These are phyloP conservation scores for Suillus sp. DNA, from an alignment of 768 basidiomycete species.

Conservation along the genomic window DNA sequence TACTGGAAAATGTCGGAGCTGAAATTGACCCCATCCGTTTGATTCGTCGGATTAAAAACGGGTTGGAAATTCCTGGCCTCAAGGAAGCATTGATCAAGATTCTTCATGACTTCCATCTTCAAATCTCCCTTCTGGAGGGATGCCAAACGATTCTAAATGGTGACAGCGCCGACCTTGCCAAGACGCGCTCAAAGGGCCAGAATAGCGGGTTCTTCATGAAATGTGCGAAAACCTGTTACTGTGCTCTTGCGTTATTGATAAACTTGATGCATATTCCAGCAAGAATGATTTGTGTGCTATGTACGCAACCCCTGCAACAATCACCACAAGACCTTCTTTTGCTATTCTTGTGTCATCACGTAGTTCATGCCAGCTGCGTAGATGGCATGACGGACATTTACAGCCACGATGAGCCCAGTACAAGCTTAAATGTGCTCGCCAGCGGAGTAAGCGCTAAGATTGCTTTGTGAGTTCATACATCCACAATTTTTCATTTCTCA, in stretches of 20 bases:
- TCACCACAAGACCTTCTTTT: slow-evolving; percentile 62
- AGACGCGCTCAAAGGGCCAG: slow-evolving; percentile 71
- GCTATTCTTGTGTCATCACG: slow-evolving; percentile 86
- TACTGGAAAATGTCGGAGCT: slow-evolving; percentile 94
- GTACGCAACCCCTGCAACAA: slow-evolving; percentile 58
- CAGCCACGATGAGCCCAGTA: slow-evolving; percentile 55
- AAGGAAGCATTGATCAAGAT: slow-evolving; percentile 97
- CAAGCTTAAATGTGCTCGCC: slow-evolving; percentile 40
- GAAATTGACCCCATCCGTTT: slow-evolving; percentile 95
- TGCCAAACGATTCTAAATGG: slow-evolving; percentile 86
- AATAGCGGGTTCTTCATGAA: slow-evolving; percentile 77
- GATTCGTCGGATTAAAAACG: slow-evolving; percentile 93
- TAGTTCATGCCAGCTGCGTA: slow-evolving; percentile 80
- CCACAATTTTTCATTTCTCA: slow-evolving; percentile 14
- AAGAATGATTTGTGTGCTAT: slow-evolving; percentile 67
- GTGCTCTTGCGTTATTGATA: background rate
- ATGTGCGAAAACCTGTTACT: slow-evolving; percentile 49
- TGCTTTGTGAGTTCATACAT: slow-evolving; percentile 60
- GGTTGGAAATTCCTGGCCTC: slow-evolving; percentile 93
- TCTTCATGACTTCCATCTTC: slow-evolving; percentile 92
- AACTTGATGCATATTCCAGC: slow-evolving; percentile 40
- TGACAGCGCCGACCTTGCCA: slow-evolving; percentile 75
- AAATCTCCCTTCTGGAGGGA: slow-evolving; percentile 90
- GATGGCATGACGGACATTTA: slow-evolving; percentile 67
- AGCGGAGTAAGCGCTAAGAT: slow-evolving; percentile 68